Evolutionary conservation across 352 stramenopile genomes (phyloP).

Genomic region (Peronospora farinosa): DNA sequence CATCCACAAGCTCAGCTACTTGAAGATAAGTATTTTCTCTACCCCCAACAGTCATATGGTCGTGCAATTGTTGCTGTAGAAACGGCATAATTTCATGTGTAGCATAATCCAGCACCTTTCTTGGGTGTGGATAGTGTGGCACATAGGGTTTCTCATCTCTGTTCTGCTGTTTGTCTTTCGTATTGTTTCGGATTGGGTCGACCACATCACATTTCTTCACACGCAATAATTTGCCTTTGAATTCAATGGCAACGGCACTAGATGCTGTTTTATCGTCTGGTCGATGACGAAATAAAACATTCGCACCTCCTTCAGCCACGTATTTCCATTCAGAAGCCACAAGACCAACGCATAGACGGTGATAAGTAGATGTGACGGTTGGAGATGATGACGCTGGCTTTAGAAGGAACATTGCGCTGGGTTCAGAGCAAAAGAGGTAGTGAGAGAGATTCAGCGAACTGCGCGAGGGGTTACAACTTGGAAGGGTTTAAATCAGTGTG

Average conservation of each 20-base stretch:
- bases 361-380: conserved; percentile 1
- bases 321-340: conserved; percentile 77
- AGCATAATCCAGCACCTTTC: conserved; percentile 65
- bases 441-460: too few species aligned
- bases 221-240: conserved; percentile 72
- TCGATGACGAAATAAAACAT: conserved; percentile 79
- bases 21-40: conserved; percentile 46
- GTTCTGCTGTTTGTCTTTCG: conserved; percentile 22
- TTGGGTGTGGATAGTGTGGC: conserved; percentile 62
- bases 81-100: conserved; percentile 70
- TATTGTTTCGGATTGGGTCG: not conserved
- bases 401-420: conserved; percentile 39
- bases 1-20: conserved; percentile 63
- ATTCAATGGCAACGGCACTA: conserved; percentile 24
- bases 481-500: too few species aligned
- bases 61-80: conserved; percentile 39
- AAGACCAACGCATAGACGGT: conserved; percentile 23
- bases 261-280: conserved; percentile 15
- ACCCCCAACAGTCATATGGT: not conserved
- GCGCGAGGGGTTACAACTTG: too few species aligned
- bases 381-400: conserved; percentile 31
- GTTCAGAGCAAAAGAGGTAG: too few species aligned
- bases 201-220: conserved; percentile 79
- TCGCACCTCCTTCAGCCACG: conserved; percentile 78
- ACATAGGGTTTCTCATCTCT: conserved; percentile 34